Conservation (phyloP, 2,329 filamentous ascomycete species). For the Botrytis byssoidea region DNA sequence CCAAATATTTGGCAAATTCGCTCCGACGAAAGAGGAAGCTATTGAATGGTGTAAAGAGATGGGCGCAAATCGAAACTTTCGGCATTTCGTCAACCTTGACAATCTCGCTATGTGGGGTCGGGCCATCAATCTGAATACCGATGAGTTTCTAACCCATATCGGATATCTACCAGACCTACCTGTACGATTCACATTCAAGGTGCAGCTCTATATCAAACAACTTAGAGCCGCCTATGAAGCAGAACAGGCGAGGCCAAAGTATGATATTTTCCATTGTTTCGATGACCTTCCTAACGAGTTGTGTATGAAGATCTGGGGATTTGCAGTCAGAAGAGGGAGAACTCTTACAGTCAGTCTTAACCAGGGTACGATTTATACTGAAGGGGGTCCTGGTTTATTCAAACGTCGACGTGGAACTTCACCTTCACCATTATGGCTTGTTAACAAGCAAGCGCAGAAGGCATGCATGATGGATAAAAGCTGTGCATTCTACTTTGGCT, state of each 20-base stretch:
- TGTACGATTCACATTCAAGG: background rate
- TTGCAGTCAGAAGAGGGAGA: background rate
- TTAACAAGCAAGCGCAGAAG: background rate
- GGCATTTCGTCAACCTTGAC: background rate
- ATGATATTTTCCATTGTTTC: conserved; percentile 1
- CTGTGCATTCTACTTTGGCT: background rate
- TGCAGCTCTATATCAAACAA: background rate
- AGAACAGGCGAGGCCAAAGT: conserved; percentile 1
- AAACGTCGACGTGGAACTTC: background rate
- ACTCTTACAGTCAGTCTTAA: background rate
- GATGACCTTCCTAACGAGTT: background rate
- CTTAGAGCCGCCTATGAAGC: background rate
- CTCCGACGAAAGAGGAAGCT: background rate
- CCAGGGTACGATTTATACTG: background rate
- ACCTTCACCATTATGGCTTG: conserved; percentile 1
- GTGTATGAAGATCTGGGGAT: conserved; percentile 2
- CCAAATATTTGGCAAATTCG: background rate
- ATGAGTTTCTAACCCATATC: background rate
- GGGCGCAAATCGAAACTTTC: background rate
- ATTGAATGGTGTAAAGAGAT: conserved; percentile 8
- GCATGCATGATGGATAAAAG: background rate
- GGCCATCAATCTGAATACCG: background rate
- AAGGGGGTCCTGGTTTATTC: conserved; percentile 4
- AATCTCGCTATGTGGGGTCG: background rate
- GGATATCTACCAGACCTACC: background rate